Base-by-base conservation (phyloP, 2,329 filamentous ascomycete species). In the Ophiostoma angusticollis region DNA sequence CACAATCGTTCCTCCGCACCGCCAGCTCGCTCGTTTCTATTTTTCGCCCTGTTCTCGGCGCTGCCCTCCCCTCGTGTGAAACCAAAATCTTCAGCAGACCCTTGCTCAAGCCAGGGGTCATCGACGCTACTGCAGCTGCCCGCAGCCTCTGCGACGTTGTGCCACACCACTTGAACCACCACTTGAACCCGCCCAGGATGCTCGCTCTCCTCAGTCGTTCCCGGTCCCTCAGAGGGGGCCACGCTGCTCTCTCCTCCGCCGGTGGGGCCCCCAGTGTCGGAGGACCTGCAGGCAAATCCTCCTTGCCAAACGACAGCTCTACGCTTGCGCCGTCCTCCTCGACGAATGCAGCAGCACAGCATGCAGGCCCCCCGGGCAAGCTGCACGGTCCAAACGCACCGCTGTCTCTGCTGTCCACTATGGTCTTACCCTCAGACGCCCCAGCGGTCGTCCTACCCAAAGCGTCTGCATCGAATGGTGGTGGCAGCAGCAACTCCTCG, bases 201-300 rank as follows among this genome's bases (percentile, higher is more conserved):
- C 53, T 57, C 44, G 53, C 54, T 47, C 51, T 52, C 47, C 52
- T 54, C 46, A 51, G 49, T 35, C 57, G 54, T 48, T 52, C 53
- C 49, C 54, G 49, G 46, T 56, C 53, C 31, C 47, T 50, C 43
- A 49, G 50, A 46, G 44, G 45, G 37, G 45, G 48, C 35, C 43
- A 45, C 25, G 31, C 23, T 25, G 30, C 30, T 13, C 16, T 12
- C 34, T 45, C 31, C 31, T 41, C 29, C 27, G 32, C 45, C 35
- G 25, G 25, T 23, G 37, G 39, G 17, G 35, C 17, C 13, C 18
- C n/a, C 33, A 23, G 32, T 17, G 21, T n/a, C 17, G 27, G 30
- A 25, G 21, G 25, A 14, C 21, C 18, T 18, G 18, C 31, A 35
- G 22, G 27, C 28, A 22, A 12, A 22, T 25, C 25, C 13, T 29